Conservation (phyloP, 208 protist genomes). For the Leptomonas pyrrhocoris region DNA sequence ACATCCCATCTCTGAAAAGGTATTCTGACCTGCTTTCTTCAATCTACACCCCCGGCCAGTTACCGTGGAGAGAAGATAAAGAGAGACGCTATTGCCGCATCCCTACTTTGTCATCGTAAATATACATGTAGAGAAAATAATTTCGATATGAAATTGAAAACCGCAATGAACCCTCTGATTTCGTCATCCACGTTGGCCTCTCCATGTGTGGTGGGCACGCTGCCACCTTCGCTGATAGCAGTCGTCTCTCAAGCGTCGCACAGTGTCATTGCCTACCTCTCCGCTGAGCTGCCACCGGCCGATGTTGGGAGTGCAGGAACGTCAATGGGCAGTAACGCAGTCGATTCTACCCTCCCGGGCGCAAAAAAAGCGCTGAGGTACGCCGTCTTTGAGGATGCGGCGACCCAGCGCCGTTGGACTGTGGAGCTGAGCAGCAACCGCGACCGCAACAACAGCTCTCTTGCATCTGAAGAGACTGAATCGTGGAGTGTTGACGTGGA, state of each 20-base stretch:
- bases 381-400: conserved; percentile 11
- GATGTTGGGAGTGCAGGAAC: background rate
- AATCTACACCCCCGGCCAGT: no score
- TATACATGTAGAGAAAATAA: no score
- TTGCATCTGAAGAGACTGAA: background rate
- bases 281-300: background rate
- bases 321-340: background rate
- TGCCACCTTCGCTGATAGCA: conserved; percentile 1
- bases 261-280: conserved; percentile 5
- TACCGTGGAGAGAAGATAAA: background rate
- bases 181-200: background rate
- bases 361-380: background rate
- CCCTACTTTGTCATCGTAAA: background rate
- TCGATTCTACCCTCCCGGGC: no score
- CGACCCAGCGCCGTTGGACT: conserved; percentile 10
- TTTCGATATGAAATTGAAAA: no score
- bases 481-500: conserved; percentile 1
- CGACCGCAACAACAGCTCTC: background rate
- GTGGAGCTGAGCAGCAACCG: conserved; percentile 4
- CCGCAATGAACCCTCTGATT: background rate
- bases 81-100: background rate
- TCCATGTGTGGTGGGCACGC: conserved; percentile 5
- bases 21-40: no score
- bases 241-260: background rate
- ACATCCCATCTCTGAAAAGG: no score